These are phyloP conservation scores for Tilletia indica DNA, from an alignment of 1,284 basidiomycete species.

Conservation along the genomic window DNA sequence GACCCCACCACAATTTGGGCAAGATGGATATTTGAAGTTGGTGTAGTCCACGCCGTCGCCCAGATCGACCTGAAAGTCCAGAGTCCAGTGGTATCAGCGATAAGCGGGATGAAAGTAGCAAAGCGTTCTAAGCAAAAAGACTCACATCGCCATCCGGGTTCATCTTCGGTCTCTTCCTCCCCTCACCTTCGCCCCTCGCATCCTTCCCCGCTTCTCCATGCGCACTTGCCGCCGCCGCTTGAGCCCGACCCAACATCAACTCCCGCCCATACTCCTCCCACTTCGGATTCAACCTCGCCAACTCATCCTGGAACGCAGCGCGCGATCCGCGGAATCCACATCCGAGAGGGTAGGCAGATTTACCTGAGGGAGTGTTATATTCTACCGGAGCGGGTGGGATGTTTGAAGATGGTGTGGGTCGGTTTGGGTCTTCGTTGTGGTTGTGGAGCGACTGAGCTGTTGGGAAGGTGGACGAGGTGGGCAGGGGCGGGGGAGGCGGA, in stretches of 20 bases:
- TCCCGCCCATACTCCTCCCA: slow-evolving; percentile 47
- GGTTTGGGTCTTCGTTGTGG: not conserved
- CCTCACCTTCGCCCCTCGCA: slow-evolving; percentile 16
- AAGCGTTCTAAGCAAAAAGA: not conserved
- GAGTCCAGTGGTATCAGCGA: not conserved
- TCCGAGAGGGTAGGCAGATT: slow-evolving; percentile 33
- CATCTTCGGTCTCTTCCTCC: slow-evolving; percentile 43
- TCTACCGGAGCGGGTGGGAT: slow-evolving; percentile 7
- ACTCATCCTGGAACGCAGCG: slow-evolving; percentile 46
- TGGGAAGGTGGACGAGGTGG: not conserved
- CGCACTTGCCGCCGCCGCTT: not conserved
- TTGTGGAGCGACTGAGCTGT: not conserved
- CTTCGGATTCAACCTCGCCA: slow-evolving; percentile 45
- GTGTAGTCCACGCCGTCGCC: slow-evolving; percentile 46
- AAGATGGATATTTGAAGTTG: slow-evolving; percentile 49
- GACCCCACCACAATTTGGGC: slow-evolving; percentile 52
- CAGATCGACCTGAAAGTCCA: slow-evolving; percentile 29
- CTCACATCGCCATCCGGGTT: slow-evolving; percentile 56
- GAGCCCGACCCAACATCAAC: slow-evolving; percentile 23
- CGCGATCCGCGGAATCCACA: slow-evolving; percentile 46
- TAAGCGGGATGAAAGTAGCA: not conserved
- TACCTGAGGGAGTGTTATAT: slow-evolving; percentile 32
- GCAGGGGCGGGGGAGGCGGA: not conserved
- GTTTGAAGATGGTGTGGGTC: not conserved
- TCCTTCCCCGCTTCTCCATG: slow-evolving; percentile 6